Conservation (phyloP, 805 yeast species). For the Clavispora asparagi region DNA sequence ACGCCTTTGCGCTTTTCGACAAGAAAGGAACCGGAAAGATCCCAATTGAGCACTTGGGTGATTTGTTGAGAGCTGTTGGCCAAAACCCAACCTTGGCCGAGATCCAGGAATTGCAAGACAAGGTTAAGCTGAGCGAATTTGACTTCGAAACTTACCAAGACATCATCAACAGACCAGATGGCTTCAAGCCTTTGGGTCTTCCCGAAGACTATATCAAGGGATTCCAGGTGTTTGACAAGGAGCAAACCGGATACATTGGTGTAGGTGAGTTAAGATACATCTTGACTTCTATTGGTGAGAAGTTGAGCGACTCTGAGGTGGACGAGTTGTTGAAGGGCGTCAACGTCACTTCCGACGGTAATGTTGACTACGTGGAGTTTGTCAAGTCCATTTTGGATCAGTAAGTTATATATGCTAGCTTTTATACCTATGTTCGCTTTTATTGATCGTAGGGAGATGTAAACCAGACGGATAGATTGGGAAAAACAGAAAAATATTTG, state of each 20-base stretch:
- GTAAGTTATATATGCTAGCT: conserved; percentile 26
- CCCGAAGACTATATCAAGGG: conserved; percentile 86
- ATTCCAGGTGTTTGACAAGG: conserved; percentile 97
- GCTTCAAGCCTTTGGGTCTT: conserved; percentile 81
- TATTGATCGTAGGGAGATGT: background rate
- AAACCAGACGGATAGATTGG: no score
- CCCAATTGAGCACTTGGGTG: conserved; percentile 80
- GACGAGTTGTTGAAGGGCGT: conserved; percentile 96
- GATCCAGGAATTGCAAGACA: conserved; percentile 46
- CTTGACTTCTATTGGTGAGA: conserved; percentile 93
- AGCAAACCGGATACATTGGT: conserved; percentile 90
- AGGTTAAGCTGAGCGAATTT: conserved; percentile 44
- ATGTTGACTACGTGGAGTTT: conserved; percentile 90
- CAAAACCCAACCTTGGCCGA: conserved; percentile 96
- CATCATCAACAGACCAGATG: conserved; percentile 80
- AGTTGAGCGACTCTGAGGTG: conserved; percentile 83
- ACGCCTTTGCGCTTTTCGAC: conserved; percentile 95
- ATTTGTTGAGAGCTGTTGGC: conserved; percentile 92
- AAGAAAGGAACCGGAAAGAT: conserved; percentile 93
- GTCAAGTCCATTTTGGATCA: conserved; percentile 92
- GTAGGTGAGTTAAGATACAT: conserved; percentile 96
- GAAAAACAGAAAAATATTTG: background rate
- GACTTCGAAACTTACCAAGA: conserved; percentile 74
- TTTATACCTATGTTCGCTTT: background rate
- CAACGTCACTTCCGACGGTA: conserved; percentile 87